A percentile compares a stretch with the other conserved stretches of the same genome.
Evolutionary conservation across 805 yeast species (phyloP).

Genomic region (Yarrowia sp.): DNA sequence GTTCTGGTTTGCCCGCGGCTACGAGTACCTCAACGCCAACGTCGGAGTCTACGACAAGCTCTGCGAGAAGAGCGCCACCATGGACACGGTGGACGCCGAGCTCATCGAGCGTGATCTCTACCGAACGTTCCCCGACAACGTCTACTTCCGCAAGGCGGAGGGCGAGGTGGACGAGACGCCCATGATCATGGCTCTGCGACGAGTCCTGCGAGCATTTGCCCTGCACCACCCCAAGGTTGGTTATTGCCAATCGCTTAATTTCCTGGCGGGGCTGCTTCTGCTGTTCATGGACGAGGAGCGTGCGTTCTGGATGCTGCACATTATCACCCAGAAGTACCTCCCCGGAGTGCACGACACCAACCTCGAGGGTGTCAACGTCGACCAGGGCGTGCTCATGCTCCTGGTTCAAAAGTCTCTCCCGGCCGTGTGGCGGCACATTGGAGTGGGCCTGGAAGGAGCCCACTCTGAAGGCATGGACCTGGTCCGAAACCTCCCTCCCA

Average conservation of each 20-base stretch:
- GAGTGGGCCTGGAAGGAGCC: slow-evolving; percentile 44
- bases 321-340: slow-evolving; percentile 76
- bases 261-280: slow-evolving; percentile 80
- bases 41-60: slow-evolving; percentile 71
- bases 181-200: slow-evolving; percentile 65
- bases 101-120: slow-evolving; percentile 91
- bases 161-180: slow-evolving; percentile 51
- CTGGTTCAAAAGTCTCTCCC: slow-evolving; percentile 84
- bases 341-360: slow-evolving; percentile 91
- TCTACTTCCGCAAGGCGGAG: slow-evolving; percentile 58
- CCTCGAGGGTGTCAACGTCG: slow-evolving; percentile 90
- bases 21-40: slow-evolving; percentile 65
- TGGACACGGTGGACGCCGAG: slow-evolving; percentile 75
- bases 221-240: slow-evolving; percentile 86
- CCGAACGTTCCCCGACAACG: slow-evolving; percentile 93
- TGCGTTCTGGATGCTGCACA: slow-evolving; percentile 94
- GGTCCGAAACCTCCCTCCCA: slow-evolving; percentile 77
- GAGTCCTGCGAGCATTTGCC: slow-evolving; percentile 82
- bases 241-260: slow-evolving; percentile 92
- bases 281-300: slow-evolving; percentile 86
- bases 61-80: slow-evolving; percentile 53
- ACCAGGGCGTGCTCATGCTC: slow-evolving; percentile 90
- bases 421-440: slow-evolving; percentile 63
- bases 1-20: slow-evolving; percentile 91
- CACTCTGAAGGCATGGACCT: slow-evolving; percentile 36